Conservation (phyloP, 2,329 filamentous ascomycete species). For the Lasiodiplodia citricola region DNA sequence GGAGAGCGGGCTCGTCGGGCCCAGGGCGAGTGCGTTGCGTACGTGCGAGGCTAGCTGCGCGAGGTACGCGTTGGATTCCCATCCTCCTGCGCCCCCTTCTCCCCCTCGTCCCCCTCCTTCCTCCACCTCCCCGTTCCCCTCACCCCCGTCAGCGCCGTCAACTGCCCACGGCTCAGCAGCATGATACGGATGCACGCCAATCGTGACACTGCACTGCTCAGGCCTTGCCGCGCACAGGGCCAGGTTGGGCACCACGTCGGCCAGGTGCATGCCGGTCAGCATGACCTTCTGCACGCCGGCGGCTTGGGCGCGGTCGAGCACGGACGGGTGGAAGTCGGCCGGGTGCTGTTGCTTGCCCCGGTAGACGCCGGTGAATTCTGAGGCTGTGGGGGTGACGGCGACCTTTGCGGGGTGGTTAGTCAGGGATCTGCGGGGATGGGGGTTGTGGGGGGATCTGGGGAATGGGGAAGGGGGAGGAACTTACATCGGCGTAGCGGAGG, state of each 20-base stretch:
- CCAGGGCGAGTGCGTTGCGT: slow-evolving; percentile 31
- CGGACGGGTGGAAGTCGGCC: slow-evolving; percentile 48
- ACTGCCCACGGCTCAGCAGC: slow-evolving; percentile 41
- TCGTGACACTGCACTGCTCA: slow-evolving; percentile 48
- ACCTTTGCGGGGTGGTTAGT: slow-evolving; percentile 31
- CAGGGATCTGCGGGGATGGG: background rate
- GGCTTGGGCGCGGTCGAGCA: slow-evolving; percentile 49
- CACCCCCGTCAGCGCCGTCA: too few relatives aligned
- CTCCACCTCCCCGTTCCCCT: too few relatives aligned
- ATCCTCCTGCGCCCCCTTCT: too few relatives aligned
- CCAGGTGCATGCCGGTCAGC: slow-evolving; percentile 46
- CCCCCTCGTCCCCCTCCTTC: too few relatives aligned
- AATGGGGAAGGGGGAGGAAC: background rate
- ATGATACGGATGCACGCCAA: slow-evolving; percentile 60
- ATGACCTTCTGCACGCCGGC: slow-evolving; percentile 50
- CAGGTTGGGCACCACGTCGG: slow-evolving; percentile 44
- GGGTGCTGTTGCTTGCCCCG: slow-evolving; percentile 56
- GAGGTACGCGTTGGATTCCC: too few relatives aligned
- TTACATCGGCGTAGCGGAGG: background rate
- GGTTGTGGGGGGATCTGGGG: too few relatives aligned
- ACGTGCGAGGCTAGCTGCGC: slow-evolving; percentile 14
- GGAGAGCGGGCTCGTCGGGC: slow-evolving; percentile 37
- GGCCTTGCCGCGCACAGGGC: slow-evolving; percentile 29
- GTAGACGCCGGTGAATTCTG: slow-evolving; percentile 58
- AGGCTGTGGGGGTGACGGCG: slow-evolving; percentile 41